Conservation (phyloP, 164 flowering plant genomes). For the Kalanchoe fedtschenkoi region DNA sequence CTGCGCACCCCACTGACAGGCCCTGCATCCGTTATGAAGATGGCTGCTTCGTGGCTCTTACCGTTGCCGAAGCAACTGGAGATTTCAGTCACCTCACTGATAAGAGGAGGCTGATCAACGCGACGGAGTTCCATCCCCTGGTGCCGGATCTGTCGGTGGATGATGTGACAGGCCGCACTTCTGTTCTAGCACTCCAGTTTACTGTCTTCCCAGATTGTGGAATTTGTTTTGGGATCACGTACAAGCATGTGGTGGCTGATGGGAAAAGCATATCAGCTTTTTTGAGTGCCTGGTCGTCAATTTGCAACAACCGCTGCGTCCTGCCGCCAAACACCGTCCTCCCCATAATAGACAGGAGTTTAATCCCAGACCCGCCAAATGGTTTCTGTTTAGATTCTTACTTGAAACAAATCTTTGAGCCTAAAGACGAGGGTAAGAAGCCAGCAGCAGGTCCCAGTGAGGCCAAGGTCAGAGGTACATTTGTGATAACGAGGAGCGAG, state of each 20-base stretch:
- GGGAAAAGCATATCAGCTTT: conserved; percentile 17
- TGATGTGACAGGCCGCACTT: background rate
- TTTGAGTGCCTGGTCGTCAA: conserved; percentile 32
- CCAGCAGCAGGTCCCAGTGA: background rate
- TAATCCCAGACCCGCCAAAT: conserved; percentile 1
- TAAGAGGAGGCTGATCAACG: conserved; percentile 2
- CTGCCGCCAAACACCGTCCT: background rate
- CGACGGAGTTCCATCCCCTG: conserved; percentile 6
- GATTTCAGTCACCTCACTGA: conserved; percentile 16
- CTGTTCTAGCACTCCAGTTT: conserved; percentile 25
- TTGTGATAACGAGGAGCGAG: background rate
- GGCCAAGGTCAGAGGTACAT: background rate
- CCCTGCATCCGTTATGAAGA: conserved; percentile 15
- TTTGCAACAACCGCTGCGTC: background rate
- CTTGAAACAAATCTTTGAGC: background rate
- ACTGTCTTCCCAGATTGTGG: conserved; percentile 32
- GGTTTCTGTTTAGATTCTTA: background rate
- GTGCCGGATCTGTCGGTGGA: conserved; percentile 11
- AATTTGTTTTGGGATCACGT: conserved; percentile 18
- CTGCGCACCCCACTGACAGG: background rate
- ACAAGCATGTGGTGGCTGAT: conserved; percentile 24
- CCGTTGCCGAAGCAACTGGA: conserved; percentile 12
- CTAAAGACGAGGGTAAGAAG: background rate
- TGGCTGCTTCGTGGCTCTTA: conserved; percentile 12
- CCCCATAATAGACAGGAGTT: background rate